Evolutionary conservation across 148 eudicot species (phyloP).

Genomic region (Rhododendron mucronatum): DNA sequence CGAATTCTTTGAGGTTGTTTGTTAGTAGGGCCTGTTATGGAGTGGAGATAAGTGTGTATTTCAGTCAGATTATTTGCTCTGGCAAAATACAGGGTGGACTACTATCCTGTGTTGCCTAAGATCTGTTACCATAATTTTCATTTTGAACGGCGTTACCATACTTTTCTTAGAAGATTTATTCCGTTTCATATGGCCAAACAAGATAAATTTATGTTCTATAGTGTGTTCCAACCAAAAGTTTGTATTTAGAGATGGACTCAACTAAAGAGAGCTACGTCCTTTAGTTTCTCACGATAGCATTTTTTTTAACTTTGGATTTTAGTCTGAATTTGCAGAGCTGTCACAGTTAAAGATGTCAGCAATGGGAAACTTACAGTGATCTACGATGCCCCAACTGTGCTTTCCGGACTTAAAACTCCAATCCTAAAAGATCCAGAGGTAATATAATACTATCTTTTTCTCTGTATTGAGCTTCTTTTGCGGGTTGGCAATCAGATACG

Average conservation of each 20-base stretch:
- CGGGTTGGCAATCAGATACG: not conserved
- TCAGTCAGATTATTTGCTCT: not conserved
- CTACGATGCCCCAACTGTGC: constrained; percentile 55
- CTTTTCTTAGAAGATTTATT: not conserved
- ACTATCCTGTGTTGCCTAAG: not conserved
- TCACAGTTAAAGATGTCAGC: constrained; percentile 39
- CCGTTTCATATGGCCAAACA: not conserved
- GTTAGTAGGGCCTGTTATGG: not conserved
- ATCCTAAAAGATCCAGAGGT: constrained; percentile 58
- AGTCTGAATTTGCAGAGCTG: constrained; percentile 32
- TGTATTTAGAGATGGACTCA: not conserved
- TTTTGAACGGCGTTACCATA: not conserved
- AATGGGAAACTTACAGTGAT: constrained; percentile 40
- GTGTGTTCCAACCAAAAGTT: not conserved
- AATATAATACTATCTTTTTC: not conserved
- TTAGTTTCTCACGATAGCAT: not conserved
- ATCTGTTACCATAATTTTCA: not conserved
- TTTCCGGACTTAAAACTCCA: constrained; percentile 51
- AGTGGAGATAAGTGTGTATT: not conserved
- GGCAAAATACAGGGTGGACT: not conserved
- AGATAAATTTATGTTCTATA: not conserved
- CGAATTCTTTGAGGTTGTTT: not conserved
- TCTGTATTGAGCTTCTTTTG: not conserved
- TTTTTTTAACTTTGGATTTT: not conserved
- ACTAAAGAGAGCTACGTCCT: not conserved